A percentile compares a stretch with the other conserved stretches of the same genome.
phyloP scores from a whole-genome alignment of 768 basidiomycete species.

The Royoungia palumana region DNA sequence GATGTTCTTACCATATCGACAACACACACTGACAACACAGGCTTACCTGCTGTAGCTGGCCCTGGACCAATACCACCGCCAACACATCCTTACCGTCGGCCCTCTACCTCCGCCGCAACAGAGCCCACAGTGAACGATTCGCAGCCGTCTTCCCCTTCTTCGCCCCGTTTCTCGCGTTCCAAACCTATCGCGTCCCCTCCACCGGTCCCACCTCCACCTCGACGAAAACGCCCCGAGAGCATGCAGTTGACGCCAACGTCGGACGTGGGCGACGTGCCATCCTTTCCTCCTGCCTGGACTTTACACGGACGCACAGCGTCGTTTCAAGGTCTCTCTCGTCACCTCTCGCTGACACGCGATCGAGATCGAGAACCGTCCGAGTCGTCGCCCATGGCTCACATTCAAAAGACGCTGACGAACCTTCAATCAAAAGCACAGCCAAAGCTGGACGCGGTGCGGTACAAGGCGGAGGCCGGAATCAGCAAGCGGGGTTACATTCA shows the following conservation, averaged over 20 bases:
- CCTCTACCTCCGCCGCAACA: conserved; percentile 13
- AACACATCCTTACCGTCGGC: conserved; percentile 54
- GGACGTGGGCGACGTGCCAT: conserved; percentile 13
- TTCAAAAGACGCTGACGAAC: conserved; percentile 44
- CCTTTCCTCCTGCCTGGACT: conserved; percentile 4
- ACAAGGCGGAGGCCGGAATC: conserved; percentile 70
- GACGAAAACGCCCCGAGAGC: conserved; percentile 61
- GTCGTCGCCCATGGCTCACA: conserved; percentile 34
- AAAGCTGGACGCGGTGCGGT: conserved; percentile 58
- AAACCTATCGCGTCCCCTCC: conserved; percentile 48
- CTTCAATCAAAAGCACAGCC: conserved; percentile 46
- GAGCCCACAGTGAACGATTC: conserved; percentile 25
- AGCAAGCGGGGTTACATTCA: conserved; percentile 56
- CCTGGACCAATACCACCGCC: conserved; percentile 43
- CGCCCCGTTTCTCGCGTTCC: conserved; percentile 46
- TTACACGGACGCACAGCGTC: conserved; percentile 20
- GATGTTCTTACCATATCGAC: conserved; percentile 12
- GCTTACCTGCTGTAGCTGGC: conserved; percentile 1
- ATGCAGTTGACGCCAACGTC: conserved; percentile 42
- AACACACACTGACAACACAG: conserved; percentile 1
- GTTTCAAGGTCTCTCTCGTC: conserved; percentile 34
- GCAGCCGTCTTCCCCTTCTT: conserved; percentile 25
- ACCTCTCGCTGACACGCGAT: conserved; percentile 36
- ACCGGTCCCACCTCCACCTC: conserved; percentile 41
- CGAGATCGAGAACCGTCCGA: conserved; percentile 16